Evolutionary conservation across 2,329 filamentous ascomycete species (phyloP), one percentile per base, ranked within the genome.

Genomic region (Aotearoamyces nothofagi): DNA sequence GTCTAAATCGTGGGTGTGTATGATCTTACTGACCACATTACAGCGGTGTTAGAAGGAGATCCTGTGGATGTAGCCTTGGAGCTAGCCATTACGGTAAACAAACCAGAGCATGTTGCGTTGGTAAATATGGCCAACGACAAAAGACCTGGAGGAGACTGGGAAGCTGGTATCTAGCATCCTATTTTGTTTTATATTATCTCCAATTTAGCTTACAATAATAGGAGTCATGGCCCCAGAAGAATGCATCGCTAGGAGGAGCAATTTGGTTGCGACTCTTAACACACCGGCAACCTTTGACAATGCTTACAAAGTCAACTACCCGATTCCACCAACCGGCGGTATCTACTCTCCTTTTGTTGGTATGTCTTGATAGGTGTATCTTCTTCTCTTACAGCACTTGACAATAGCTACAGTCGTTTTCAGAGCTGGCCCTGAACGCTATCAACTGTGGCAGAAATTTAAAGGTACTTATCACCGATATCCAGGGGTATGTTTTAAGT

Each of bases 131-230:
- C 79, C 26, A 81, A 84, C 52, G 78, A 84, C 48, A 78, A 76
- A 45, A 63, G 76, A 20, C 65, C 78, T 1, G 79, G 79, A 7
- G 79, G 79, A n/a, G 78, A 84, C 46, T 86, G 79, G 79, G 78
- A 83, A 42, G 77, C 65, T 5, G 63, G 61, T 35, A 60, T 55
- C 9, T 26, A 20, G 20, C 12, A 29, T 30, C 8, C 7, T 17
- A 16, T 16, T 9, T 16, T 14, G 5, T 16, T 8, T 3, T 30
- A 12, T 11, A 26, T n/a, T n/a, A n/a, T n/a, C n/a, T n/a, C n/a
- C n/a, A n/a, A n/a, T n/a, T n/a, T n/a, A n/a, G n/a, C n/a, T n/a
- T n/a, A n/a, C n/a, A 15, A 23, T 19, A 31, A 50, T 58, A 19
- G 66, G 65, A 7, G 55, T 66, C 9, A 60, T 67, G 39, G 69